A percentile compares a stretch with the other conserved stretches of the same genome.
phyloP scores from a whole-genome alignment of 345 rosid genomes.

The Rhizophora apiculata region DNA sequence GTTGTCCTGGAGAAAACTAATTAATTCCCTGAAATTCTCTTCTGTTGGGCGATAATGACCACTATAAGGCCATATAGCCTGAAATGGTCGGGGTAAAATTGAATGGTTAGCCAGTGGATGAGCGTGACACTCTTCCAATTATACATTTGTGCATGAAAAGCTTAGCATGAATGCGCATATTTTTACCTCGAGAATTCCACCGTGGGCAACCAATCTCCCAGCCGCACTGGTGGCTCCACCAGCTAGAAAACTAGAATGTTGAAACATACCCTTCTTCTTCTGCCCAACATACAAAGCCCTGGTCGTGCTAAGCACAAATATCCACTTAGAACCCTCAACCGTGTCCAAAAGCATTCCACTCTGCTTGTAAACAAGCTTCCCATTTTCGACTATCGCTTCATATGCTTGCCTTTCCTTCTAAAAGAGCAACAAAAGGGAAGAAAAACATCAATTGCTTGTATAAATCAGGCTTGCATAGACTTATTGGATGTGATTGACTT shows the following conservation, averaged over 20 bases:
- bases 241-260: constrained; percentile 66
- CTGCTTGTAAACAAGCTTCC: constrained; percentile 41
- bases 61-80: constrained; percentile 97
- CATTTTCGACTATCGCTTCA: constrained; percentile 51
- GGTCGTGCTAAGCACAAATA: constrained; percentile 62
- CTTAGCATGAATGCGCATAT: not conserved
- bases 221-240: constrained; percentile 74
- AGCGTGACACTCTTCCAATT: not conserved
- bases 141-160: not conserved
- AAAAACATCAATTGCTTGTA: not conserved
- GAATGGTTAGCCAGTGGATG: not conserved
- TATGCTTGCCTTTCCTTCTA: constrained; percentile 56
- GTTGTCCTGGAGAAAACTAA: constrained; percentile 59
- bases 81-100: constrained; percentile 6
- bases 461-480: too few species aligned
- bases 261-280: constrained; percentile 65
- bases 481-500: not conserved
- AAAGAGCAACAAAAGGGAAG: not conserved
- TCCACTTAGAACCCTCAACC: constrained; percentile 54
- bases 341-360: constrained; percentile 36
- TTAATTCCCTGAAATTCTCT: constrained; percentile 80
- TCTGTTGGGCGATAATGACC: constrained; percentile 97
- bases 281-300: constrained; percentile 55
- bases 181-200: constrained; percentile 52
- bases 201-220: constrained; percentile 55